Evolutionary conservation across 345 rosid genomes (phyloP).

Genomic region (Sisymbrium irio): DNA sequence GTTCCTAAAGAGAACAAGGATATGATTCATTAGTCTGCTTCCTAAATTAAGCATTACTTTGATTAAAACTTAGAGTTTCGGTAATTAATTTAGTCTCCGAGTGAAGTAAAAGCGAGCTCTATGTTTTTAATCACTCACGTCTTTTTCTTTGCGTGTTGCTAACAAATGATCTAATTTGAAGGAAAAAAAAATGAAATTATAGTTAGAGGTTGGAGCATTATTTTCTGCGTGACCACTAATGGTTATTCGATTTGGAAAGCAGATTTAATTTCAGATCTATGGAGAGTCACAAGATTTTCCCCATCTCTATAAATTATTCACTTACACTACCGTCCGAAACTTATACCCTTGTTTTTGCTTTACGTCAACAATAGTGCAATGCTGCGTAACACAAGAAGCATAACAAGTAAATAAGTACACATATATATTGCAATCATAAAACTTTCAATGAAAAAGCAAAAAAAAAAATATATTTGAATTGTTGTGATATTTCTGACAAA

Average conservation of each 20-base stretch:
- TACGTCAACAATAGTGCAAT: slow-evolving; percentile 4
- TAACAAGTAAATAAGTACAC: background rate
- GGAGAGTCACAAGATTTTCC: slow-evolving; percentile 21
- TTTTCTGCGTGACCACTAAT: slow-evolving; percentile 21
- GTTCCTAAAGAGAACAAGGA: background rate
- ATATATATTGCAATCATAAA: background rate
- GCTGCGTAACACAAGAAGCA: slow-evolving; percentile 19
- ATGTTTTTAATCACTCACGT: background rate
- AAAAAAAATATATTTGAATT: background rate
- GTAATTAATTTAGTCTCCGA: background rate
- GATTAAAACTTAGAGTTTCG: background rate
- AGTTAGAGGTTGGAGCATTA: slow-evolving; percentile 18
- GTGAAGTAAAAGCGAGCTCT: slow-evolving; percentile 12
- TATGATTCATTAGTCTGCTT: slow-evolving; percentile 19
- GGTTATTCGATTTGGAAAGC: slow-evolving; percentile 1
- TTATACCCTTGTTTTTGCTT: background rate
- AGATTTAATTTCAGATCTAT: background rate
- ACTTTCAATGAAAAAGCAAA: background rate
- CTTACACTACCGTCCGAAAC: background rate
- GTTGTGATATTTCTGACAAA: background rate
- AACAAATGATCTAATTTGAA: background rate
- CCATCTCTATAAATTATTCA: slow-evolving; percentile 1
- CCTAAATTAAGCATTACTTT: background rate
- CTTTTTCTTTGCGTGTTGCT: background rate
- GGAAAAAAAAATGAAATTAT: background rate